Evolutionary conservation across 225 moss, liverwort and hornwort genomes (phyloP).

Genomic region (Marchantia polymorpha): DNA sequence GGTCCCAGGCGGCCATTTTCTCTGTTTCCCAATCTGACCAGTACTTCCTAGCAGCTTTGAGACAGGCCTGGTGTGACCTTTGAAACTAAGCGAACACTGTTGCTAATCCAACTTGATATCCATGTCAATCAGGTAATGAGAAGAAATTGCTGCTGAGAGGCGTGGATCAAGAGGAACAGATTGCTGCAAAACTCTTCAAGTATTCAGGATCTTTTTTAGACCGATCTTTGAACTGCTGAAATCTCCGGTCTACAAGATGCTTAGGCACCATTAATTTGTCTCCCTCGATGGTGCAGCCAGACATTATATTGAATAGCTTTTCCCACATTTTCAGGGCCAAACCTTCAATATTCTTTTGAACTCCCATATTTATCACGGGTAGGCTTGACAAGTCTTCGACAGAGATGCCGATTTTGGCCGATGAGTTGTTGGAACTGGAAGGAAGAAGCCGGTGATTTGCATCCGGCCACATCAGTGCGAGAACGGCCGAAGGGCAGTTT

Average conservation of each 20-base stretch:
- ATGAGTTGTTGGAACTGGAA: constrained; percentile 41
- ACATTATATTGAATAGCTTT: constrained; percentile 68
- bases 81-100: not conserved
- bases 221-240: constrained; percentile 62
- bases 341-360: constrained; percentile 54
- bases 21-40: not conserved
- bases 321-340: constrained; percentile 62
- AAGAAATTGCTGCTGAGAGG: not conserved
- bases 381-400: constrained; percentile 62
- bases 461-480: constrained; percentile 62
- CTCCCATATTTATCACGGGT: constrained; percentile 62
- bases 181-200: constrained; percentile 36
- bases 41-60: not conserved
- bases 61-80: too few relatives aligned
- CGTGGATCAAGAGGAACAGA: not conserved
- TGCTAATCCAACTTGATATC: not conserved
- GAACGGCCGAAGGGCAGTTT: constrained; percentile 65
- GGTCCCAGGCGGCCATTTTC: not conserved
- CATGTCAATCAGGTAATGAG: not conserved
- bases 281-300: constrained; percentile 53
- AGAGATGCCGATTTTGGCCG: constrained; percentile 67
- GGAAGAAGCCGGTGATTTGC: constrained; percentile 41
- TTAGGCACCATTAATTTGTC: constrained; percentile 55
- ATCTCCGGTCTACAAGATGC: constrained; percentile 56
- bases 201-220: constrained; percentile 63